Conservation (phyloP, 202 grass and related monocot species). For the Panicum hallii region DNA sequence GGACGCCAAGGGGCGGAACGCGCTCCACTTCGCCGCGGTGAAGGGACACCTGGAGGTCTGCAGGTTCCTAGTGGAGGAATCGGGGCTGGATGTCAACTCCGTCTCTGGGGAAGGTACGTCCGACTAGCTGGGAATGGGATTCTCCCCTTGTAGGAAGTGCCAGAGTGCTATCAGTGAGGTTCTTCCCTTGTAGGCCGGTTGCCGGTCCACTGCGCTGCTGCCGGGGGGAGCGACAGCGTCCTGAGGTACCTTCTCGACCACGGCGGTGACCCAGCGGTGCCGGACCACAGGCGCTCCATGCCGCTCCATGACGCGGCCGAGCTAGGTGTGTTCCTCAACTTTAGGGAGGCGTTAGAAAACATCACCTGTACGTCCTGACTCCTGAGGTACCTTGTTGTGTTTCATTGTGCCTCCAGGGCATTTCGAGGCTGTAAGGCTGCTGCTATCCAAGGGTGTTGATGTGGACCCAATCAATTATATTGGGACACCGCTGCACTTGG, state of each 20-base stretch:
- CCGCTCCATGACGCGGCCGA: constrained; percentile 20
- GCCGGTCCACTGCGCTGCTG: not conserved
- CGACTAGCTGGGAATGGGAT: not conserved
- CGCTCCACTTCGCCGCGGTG: constrained; percentile 22
- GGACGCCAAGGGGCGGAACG: not conserved
- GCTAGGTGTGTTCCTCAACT: not conserved
- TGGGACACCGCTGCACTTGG: constrained; percentile 50
- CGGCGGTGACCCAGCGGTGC: constrained; percentile 3
- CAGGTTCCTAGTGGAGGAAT: constrained; percentile 45
- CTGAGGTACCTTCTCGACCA: constrained; percentile 39
- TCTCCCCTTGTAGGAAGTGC: not conserved
- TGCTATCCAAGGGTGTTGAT: constrained; percentile 48
- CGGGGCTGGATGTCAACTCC: constrained; percentile 22
- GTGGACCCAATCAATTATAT: constrained; percentile 41
- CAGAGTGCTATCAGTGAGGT: not conserved
- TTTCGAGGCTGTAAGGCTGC: constrained; percentile 20
- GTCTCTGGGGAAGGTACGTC: not conserved
- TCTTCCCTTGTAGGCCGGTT: constrained; percentile 6
- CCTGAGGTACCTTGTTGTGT: not conserved
- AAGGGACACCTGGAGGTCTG: constrained; percentile 7
- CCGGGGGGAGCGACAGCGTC: not conserved
- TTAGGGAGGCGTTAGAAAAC: not conserved
- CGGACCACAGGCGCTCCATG: not conserved
- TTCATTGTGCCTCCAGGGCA: constrained; percentile 29
- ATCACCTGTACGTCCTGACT: not conserved